Evolutionary conservation across 345 rosid genomes (phyloP), one percentile per base, ranked within the genome.

Genomic region (Pistacia atlantica): DNA sequence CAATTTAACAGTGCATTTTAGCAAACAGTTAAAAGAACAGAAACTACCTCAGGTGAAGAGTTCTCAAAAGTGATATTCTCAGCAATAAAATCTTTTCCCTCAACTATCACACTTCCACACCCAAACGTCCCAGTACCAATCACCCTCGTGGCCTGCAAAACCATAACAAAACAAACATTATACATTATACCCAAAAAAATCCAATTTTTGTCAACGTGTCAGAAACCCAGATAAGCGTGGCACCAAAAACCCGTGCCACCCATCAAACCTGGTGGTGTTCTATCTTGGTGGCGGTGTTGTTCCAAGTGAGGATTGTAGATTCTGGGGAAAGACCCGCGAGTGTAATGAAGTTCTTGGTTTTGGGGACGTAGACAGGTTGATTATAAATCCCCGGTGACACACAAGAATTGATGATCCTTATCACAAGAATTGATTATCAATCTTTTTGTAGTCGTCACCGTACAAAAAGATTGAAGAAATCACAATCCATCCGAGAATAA

Each of bases 51-150:
- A 65, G 99, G 97, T 79, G 97, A 69, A 75, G 97, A 93, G 78
- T 96, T 96, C 87, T 96, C 97, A 74, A 96, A 93, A 10, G 99
- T 96, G 88, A 96, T 79, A 83, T 93, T 96, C 87, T 96, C 98
- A 63, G 99, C 97, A 72, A 93, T 86, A 73, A 96, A 93, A 77
- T 93, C 98, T 76, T 92, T 97, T 56, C 99, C 99, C 84, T 96
- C 99, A 57, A 96, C 93, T 18, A 93, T 93, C 75, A 86, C 90
- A 86, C 85, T 90, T 38, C 99, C 99, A 67, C 97, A 92, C 0
- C 95, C 97, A 77, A 96, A 96, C 18, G 97, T 96, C 70, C 98
- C 98, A 12, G 95, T 92, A 66, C 97, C 98, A 46, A 96, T 92
- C 63, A 93, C 65, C 77, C 94, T 83, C 48, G 91, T 58, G 16